Percentiles rank a stretch among this genome's conserved stretches.
These are phyloP conservation scores for Cladosporium sp. DNA, from an alignment of 2,329 filamentous ascomycete species.

Conservation along the genomic window DNA sequence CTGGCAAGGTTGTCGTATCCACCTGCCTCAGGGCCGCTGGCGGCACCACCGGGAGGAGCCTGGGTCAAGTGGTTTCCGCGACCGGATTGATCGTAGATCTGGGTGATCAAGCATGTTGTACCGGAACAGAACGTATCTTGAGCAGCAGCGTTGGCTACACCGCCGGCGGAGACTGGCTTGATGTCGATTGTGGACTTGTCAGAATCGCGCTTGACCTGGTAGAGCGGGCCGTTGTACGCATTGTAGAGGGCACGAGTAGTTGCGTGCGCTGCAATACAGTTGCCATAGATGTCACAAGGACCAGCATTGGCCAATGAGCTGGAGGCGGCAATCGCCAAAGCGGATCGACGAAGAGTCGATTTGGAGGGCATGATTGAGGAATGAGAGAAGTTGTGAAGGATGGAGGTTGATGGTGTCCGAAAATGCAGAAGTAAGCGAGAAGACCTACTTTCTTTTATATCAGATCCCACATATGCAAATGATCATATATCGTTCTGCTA, in stretches of 20 bases:
- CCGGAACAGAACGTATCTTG: conserved; percentile 58
- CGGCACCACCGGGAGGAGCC: conserved; percentile 50
- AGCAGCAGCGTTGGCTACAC: conserved; percentile 57
- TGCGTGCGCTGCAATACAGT: conserved; percentile 60
- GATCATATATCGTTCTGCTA: background rate
- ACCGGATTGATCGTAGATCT: conserved; percentile 63
- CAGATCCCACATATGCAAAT: background rate
- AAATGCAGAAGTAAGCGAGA: background rate
- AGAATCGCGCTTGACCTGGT: conserved; percentile 57
- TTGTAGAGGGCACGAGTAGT: conserved; percentile 61
- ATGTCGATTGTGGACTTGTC: conserved; percentile 48
- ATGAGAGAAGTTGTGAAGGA: background rate
- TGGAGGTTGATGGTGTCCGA: background rate
- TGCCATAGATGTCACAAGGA: conserved; percentile 52
- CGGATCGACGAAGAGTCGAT: conserved; percentile 15
- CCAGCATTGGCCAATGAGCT: conserved; percentile 38
- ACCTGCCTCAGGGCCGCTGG: conserved; percentile 51
- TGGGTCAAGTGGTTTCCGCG: conserved; percentile 59
- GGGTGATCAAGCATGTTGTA: conserved; percentile 60
- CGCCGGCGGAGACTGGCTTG: conserved; percentile 52
- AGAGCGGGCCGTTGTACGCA: conserved; percentile 51
- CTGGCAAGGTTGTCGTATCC: conserved; percentile 59
- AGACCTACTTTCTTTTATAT: background rate
- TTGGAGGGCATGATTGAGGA: conserved; percentile 48
- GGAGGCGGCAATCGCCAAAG: conserved; percentile 34